Percentiles rank a stretch among this genome's conserved stretches.
Conservation (phyloP, 2,329 filamentous ascomycete genomes). For the Trichoderma arundinaceum region DNA sequence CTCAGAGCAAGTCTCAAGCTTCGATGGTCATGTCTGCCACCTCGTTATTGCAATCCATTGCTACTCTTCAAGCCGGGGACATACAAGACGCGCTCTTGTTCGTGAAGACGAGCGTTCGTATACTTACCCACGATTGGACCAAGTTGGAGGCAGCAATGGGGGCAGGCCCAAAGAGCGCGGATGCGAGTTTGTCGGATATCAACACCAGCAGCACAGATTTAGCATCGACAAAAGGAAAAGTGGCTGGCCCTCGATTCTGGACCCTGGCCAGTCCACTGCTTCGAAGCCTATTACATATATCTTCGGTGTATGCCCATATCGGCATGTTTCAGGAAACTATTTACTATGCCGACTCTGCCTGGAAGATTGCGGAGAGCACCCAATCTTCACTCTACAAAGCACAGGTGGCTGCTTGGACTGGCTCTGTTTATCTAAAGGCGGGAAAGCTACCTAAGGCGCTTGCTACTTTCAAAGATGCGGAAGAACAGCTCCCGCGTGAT, state of each 20-base stretch:
- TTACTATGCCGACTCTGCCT: conserved; percentile 84
- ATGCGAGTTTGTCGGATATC: conserved; percentile 41
- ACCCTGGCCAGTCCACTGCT: conserved; percentile 75
- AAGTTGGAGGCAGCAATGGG: conserved; percentile 50
- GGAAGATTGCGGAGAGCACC: conserved; percentile 74
- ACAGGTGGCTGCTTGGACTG: conserved; percentile 61
- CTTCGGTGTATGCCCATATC: conserved; percentile 78
- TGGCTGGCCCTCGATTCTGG: conserved; percentile 73
- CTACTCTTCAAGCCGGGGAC: conserved; percentile 67
- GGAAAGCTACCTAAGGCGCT: conserved; percentile 64
- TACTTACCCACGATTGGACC: conserved; percentile 62
- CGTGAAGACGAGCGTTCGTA: conserved; percentile 63
- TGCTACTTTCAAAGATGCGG: conserved; percentile 59
- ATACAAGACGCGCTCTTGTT: conserved; percentile 62
- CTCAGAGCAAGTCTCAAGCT: conserved; percentile 43
- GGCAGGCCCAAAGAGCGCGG: conserved; percentile 35
- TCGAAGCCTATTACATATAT: conserved; percentile 73
- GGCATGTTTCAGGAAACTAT: conserved; percentile 88
- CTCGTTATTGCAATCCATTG: conserved; percentile 65
- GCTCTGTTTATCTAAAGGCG: conserved; percentile 61
- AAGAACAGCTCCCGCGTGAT: conserved; percentile 55
- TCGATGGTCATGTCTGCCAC: conserved; percentile 42
- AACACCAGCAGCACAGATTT: conserved; percentile 40
- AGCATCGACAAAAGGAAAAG: conserved; percentile 34
- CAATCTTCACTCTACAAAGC: conserved; percentile 64